These are phyloP conservation scores for Saccharomyces uvarum DNA, from an alignment of 1,139 yeast genomes.

Conservation along the genomic window DNA sequence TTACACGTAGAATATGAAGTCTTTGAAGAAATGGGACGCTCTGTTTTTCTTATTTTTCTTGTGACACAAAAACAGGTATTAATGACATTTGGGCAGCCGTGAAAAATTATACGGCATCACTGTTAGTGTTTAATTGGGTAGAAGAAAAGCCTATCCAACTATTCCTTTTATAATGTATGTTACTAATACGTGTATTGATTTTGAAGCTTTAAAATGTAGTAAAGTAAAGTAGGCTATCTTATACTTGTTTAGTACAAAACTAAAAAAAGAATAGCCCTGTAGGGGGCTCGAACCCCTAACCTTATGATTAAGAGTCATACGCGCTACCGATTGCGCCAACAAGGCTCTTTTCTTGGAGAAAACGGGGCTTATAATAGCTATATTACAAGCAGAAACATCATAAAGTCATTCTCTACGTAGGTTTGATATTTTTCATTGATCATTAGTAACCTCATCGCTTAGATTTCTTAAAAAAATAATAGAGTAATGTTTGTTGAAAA, in stretches of 20 bases:
- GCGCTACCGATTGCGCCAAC: constrained; percentile 45
- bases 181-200: no score
- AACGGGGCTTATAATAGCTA: not conserved
- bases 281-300: constrained; percentile 43
- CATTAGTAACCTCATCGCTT: not conserved
- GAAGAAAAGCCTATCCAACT: not conserved
- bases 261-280: constrained; percentile 32
- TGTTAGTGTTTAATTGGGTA: not conserved
- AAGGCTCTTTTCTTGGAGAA: constrained; percentile 25
- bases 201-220: no score
- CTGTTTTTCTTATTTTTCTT: not conserved
- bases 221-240: no score
- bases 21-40: no score
- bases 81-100: not conserved
- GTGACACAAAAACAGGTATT: not conserved
- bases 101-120: not conserved
- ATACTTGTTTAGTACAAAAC: no score
- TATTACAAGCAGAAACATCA: not conserved
- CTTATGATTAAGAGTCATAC: constrained; percentile 41
- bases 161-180: no score
- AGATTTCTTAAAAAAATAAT: not conserved
- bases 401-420: not conserved
- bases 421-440: not conserved
- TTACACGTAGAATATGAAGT: not conserved
- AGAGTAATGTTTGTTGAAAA: no score